A percentile compares a stretch with the other conserved stretches of the same genome.
Evolutionary conservation across 352 stramenopile genomes (phyloP).

Genomic region (Globisporangium okanoganense): DNA sequence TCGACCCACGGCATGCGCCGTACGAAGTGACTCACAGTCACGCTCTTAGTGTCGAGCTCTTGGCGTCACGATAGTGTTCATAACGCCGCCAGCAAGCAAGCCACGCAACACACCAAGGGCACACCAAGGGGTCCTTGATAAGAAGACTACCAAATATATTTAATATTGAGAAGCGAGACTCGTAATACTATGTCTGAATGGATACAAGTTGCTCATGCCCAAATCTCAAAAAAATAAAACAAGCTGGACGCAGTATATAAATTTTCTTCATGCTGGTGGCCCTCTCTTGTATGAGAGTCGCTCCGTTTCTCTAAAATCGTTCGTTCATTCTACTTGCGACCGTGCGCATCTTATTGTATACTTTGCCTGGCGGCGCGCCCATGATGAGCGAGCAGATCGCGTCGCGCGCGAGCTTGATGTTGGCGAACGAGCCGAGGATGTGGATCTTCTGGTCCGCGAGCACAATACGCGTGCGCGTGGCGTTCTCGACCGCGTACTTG

Average conservation of each 20-base stretch:
- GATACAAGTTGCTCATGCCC: background rate
- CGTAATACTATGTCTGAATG: background rate
- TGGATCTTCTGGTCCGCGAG: conserved; percentile 98
- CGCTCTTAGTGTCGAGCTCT: background rate
- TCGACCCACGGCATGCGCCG: conserved; percentile 28
- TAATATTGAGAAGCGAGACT: background rate
- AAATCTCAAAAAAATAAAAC: conserved; percentile 1
- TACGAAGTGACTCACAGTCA: conserved; percentile 12
- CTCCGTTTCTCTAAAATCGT: conserved; percentile 73
- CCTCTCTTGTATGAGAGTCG: background rate
- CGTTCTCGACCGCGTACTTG: conserved; percentile 99
- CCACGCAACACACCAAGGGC: too few relatives aligned
- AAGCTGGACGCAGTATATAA: conserved; percentile 12
- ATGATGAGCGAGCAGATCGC: conserved; percentile 91
- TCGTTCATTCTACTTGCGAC: conserved; percentile 98
- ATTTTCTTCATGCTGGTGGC: background rate
- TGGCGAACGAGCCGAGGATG: conserved; percentile 97
- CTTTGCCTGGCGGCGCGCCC: conserved; percentile 97
- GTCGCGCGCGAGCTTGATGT: conserved; percentile 97
- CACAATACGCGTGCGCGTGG: conserved; percentile 98
- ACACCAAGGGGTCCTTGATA: background rate
- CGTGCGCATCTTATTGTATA: conserved; percentile 99
- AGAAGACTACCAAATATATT: conserved; percentile 9
- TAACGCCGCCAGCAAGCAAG: too few relatives aligned
- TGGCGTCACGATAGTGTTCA: background rate